These are phyloP conservation scores for Russula abietina DNA, from an alignment of 768 basidiomycete species.

Conservation along the genomic window DNA sequence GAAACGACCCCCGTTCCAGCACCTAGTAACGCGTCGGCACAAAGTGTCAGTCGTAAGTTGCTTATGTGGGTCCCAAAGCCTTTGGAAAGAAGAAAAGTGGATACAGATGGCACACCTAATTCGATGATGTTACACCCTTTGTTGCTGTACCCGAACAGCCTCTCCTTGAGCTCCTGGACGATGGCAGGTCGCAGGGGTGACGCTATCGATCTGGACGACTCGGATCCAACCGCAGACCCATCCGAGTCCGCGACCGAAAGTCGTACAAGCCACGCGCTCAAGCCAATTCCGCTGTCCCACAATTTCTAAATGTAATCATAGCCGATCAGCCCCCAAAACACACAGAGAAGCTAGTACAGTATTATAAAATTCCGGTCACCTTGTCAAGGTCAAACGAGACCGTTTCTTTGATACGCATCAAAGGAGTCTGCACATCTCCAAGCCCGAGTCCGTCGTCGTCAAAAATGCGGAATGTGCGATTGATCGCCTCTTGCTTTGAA, in stretches of 20 bases:
- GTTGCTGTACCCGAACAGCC: constrained; percentile 35
- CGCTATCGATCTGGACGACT: no score
- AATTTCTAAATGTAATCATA: constrained; percentile 64
- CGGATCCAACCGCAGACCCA: neutral
- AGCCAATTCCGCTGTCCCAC: constrained; percentile 90
- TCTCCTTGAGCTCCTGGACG: constrained; percentile 29
- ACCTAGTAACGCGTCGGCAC: constrained; percentile 39
- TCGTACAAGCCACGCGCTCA: constrained; percentile 68
- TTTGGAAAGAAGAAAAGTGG: neutral
- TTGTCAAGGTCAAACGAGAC: constrained; percentile 92
- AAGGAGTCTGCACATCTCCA: constrained; percentile 20
- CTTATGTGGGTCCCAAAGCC: neutral
- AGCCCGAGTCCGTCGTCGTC: neutral
- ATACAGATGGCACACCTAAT: constrained; percentile 40
- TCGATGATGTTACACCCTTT: constrained; percentile 51
- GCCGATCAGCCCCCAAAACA: neutral
- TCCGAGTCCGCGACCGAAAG: constrained; percentile 22
- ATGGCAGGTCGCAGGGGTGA: neutral
- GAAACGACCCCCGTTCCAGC: constrained; percentile 83
- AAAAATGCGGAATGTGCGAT: constrained; percentile 44
- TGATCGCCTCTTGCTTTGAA: constrained; percentile 64
- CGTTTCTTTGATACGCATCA: constrained; percentile 61
- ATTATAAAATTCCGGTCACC: constrained; percentile 49
- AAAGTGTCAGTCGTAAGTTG: neutral
- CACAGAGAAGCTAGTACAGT: no score